These are phyloP conservation scores for Gossypium davidsonii DNA, from an alignment of 441 rosid species.

Conservation along the genomic window DNA sequence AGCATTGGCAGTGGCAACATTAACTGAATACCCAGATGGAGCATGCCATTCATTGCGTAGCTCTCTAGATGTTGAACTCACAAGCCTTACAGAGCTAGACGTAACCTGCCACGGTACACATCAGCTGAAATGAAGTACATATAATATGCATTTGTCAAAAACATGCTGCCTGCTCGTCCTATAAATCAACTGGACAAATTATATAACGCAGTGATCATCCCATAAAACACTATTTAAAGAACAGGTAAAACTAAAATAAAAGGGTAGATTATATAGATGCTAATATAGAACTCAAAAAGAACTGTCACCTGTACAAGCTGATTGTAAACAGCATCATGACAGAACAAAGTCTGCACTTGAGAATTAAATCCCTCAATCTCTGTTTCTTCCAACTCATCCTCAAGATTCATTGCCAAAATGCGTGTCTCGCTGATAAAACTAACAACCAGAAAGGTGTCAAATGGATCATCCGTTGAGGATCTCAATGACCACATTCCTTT, in stretches of 20 bases:
- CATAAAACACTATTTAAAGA: neutral
- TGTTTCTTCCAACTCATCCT: slow-evolving; percentile 97
- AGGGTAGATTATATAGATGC: neutral
- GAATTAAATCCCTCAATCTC: slow-evolving; percentile 94
- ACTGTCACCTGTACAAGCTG: slow-evolving; percentile 83
- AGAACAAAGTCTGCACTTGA: slow-evolving; percentile 90
- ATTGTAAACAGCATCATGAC: slow-evolving; percentile 88
- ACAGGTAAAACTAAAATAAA: neutral
- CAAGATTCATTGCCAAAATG: slow-evolving; percentile 93
- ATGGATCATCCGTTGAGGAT: slow-evolving; percentile 86
- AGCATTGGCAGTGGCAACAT: slow-evolving; percentile 97
- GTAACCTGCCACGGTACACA: slow-evolving; percentile 54
- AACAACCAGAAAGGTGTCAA: slow-evolving; percentile 89
- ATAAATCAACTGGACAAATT: neutral
- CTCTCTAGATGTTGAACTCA: slow-evolving; percentile 71
- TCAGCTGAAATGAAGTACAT: slow-evolving; percentile 13
- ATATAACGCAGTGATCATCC: neutral
- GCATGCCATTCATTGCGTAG: slow-evolving; percentile 76
- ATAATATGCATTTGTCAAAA: neutral
- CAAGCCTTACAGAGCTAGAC: slow-evolving; percentile 83
- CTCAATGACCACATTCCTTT: slow-evolving; percentile 99
- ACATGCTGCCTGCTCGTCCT: neutral
- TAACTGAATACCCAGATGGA: slow-evolving; percentile 78
- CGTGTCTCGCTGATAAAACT: slow-evolving; percentile 96
- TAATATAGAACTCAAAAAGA: neutral